Evolutionary conservation across 345 rosid species (phyloP).

Genomic region (Cardamine occulta): DNA sequence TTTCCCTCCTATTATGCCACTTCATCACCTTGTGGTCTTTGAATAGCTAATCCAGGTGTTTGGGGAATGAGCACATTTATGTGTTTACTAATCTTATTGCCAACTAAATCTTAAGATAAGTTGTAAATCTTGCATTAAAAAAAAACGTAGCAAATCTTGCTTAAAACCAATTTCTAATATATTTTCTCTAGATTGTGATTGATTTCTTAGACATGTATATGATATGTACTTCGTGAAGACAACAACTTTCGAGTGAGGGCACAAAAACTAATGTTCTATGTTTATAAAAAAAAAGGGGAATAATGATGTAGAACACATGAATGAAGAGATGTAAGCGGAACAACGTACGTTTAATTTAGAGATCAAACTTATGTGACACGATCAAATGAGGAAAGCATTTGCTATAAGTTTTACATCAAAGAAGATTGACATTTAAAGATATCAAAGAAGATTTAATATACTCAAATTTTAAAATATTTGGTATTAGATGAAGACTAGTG

Average conservation of each 20-base stretch:
- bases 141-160: too few species aligned
- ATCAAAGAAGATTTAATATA: too few species aligned
- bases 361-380: neutral
- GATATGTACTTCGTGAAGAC: neutral
- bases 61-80: neutral
- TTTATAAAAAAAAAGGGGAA: too few species aligned
- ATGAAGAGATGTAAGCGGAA: neutral
- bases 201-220: neutral
- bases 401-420: too few species aligned
- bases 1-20: too few species aligned
- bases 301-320: neutral
- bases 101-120: neutral
- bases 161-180: neutral
- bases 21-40: too few species aligned
- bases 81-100: neutral
- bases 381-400: neutral
- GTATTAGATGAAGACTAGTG: neutral
- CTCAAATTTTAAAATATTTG: neutral
- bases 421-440: neutral
- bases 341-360: neutral
- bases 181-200: neutral
- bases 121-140: neutral
- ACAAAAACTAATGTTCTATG: neutral
- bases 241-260: neutral
- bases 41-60: neutral